Evolutionary conservation across 208 protist species (phyloP).

Genomic region (Trypanosoma scelopori): DNA sequence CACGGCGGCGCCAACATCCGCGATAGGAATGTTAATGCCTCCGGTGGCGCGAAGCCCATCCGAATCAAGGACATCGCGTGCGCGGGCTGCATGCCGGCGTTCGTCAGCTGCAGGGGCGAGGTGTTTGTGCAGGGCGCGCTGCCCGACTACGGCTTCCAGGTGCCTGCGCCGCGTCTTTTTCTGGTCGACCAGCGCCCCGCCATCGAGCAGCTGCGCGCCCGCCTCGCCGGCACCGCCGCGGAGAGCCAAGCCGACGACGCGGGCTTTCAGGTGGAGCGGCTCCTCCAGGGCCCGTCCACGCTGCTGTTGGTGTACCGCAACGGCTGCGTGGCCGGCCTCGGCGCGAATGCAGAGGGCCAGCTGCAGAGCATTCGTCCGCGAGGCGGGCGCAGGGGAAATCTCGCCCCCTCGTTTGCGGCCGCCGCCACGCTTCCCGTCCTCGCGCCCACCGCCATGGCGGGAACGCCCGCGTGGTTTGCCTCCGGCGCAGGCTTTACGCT

Average conservation of each 20-base stretch:
- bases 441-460: constrained; percentile 8
- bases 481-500: constrained; percentile 59
- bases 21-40: too few species aligned
- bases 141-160: constrained; percentile 55
- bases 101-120: constrained; percentile 55
- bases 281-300: constrained; percentile 48
- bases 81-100: constrained; percentile 47
- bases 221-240: too few species aligned
- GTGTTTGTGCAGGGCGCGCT: constrained; percentile 65
- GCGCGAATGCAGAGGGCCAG: constrained; percentile 73
- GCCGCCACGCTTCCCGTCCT: constrained; percentile 45
- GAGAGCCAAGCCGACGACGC: neutral
- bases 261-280: constrained; percentile 39
- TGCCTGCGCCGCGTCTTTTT: constrained; percentile 54
- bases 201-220: constrained; percentile 24
- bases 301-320: constrained; percentile 63
- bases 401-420: constrained; percentile 44
- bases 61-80: constrained; percentile 67
- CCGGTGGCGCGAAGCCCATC: constrained; percentile 38
- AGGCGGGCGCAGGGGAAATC: constrained; percentile 42
- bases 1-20: constrained; percentile 1
- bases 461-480: constrained; percentile 31
- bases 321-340: constrained; percentile 63
- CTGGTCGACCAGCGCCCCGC: constrained; percentile 43
- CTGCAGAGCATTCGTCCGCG: constrained; percentile 38